These are phyloP conservation scores for Tricharina praecox DNA, from an alignment of 495 filamentous ascomycete species.

Conservation along the genomic window DNA sequence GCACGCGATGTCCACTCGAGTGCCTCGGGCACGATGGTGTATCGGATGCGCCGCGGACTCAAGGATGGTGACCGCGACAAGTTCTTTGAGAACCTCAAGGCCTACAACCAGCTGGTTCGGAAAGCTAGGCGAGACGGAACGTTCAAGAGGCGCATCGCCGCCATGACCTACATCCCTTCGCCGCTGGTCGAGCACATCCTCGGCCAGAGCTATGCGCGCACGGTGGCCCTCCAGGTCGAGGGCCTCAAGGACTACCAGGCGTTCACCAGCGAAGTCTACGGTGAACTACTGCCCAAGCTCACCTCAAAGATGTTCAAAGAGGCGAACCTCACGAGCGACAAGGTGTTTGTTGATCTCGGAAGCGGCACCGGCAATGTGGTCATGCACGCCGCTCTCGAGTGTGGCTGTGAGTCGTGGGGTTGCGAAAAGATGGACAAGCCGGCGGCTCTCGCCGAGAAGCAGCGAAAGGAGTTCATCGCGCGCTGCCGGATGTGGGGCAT, in stretches of 20 bases:
- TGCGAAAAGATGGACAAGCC: conserved; percentile 89
- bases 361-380: conserved; percentile 93
- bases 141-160: conserved; percentile 50
- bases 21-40: conserved; percentile 48
- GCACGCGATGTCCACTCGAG: conserved; percentile 52
- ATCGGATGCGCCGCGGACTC: conserved; percentile 33
- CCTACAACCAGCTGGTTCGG: conserved; percentile 56
- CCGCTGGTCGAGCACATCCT: conserved; percentile 66
- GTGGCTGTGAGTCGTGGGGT: conserved; percentile 88
- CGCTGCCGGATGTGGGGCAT: conserved; percentile 85
- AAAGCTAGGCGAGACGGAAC: conserved; percentile 44
- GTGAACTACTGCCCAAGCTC: conserved; percentile 75
- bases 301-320: conserved; percentile 56
- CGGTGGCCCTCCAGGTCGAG: conserved; percentile 74
- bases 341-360: conserved; percentile 84
- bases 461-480: conserved; percentile 68
- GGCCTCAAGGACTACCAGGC: conserved; percentile 66
- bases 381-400: conserved; percentile 80
- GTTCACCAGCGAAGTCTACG: conserved; percentile 82
- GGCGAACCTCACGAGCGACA: conserved; percentile 54
- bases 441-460: conserved; percentile 65
- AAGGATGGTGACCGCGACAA: conserved; percentile 45
- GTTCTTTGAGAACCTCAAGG: conserved; percentile 50
- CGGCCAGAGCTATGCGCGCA: conserved; percentile 75
- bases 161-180: conserved; percentile 45